Conservation (phyloP, 2,329 filamentous ascomycete species). For the Ilyonectria mors-panacis region DNA sequence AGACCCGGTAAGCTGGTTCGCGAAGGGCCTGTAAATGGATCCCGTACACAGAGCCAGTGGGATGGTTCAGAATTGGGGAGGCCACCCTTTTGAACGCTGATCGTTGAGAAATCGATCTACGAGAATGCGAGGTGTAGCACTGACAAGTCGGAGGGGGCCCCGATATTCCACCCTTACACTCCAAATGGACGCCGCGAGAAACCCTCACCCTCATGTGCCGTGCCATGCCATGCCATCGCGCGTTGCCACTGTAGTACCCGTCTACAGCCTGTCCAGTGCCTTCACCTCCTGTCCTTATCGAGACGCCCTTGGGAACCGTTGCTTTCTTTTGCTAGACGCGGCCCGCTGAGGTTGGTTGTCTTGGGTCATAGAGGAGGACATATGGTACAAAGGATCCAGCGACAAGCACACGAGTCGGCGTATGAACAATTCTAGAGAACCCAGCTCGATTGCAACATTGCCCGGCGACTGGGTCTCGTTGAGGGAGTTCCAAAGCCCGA, state of each 20-base stretch:
- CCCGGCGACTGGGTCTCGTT: slow-evolving; percentile 4
- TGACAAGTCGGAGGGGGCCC: background rate
- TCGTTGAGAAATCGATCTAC: background rate
- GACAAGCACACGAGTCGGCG: background rate
- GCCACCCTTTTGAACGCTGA: slow-evolving; percentile 10
- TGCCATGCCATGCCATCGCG: slow-evolving; percentile 6
- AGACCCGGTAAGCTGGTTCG: background rate
- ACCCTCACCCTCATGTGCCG: background rate
- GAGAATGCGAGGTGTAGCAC: background rate
- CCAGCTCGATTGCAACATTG: slow-evolving; percentile 11
- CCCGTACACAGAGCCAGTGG: background rate
- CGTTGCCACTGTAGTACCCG: slow-evolving; percentile 1
- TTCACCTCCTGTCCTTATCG: background rate
- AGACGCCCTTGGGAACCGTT: background rate
- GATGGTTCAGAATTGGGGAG: background rate
- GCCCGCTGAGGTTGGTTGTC: background rate
- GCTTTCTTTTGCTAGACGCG: slow-evolving; percentile 1
- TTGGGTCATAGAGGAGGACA: slow-evolving; percentile 9
- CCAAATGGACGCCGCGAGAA: background rate
- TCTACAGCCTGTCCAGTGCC: background rate
- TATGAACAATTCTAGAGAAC: background rate
- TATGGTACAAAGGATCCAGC: slow-evolving; percentile 7
- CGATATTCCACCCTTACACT: background rate
- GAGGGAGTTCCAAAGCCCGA: slow-evolving; percentile 7
- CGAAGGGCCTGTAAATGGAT: slow-evolving; percentile 8